These are phyloP conservation scores for Westerdykella sp. DNA, from an alignment of 2,329 filamentous ascomycete species.

Conservation along the genomic window DNA sequence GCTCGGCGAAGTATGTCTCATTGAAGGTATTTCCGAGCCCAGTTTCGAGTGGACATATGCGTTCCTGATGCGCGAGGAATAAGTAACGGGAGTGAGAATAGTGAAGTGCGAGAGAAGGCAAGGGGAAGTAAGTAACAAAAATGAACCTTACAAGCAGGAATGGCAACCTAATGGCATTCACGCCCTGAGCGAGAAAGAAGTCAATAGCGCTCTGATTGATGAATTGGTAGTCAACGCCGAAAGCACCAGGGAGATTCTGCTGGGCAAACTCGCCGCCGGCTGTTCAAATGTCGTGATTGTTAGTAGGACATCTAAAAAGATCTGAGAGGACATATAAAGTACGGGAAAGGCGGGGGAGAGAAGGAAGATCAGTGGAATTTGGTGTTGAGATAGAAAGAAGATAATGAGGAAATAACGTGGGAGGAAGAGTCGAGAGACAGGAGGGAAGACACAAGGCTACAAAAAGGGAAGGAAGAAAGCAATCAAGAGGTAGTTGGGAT, in stretches of 20 bases:
- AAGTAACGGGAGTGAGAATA: background rate
- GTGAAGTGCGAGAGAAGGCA: background rate
- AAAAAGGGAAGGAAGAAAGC: no score
- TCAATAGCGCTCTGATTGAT: constrained; percentile 40
- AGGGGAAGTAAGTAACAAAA: background rate
- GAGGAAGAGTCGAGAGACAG: no score
- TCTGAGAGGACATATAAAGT: no score
- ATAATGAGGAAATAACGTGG: no score
- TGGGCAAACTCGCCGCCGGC: constrained; percentile 20
- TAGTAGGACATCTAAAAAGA: no score
- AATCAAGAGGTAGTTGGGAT: no score
- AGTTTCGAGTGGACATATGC: constrained; percentile 44
- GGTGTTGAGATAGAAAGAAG: no score
- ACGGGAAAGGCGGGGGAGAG: no score
- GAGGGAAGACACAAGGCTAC: no score
- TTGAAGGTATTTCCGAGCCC: constrained; percentile 47
- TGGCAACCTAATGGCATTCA: constrained; percentile 42
- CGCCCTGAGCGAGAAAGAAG: constrained; percentile 13
- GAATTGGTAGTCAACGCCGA: constrained; percentile 48
- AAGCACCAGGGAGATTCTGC: constrained; percentile 41
- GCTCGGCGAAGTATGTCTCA: constrained; percentile 46
- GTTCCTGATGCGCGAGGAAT: constrained; percentile 27
- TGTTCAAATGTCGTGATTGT: constrained; percentile 3
- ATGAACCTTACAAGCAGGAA: constrained; percentile 34
- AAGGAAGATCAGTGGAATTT: no score